Evolutionary conservation across 176 grass and related monocot genomes (phyloP).

Genomic region (Alopecurus myosuroides): DNA sequence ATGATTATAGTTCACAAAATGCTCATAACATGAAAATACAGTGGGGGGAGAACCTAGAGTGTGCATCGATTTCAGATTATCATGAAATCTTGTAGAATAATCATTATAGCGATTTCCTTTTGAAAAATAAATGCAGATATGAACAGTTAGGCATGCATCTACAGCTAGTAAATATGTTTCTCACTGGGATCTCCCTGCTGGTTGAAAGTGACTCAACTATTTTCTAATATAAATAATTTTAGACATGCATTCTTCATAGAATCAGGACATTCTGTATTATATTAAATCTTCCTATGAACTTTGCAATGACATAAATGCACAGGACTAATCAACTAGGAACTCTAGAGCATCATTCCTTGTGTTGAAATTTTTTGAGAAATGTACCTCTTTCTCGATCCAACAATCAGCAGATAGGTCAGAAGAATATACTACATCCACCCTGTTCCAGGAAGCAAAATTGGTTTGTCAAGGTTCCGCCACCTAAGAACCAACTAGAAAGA

Average conservation of each 20-base stretch:
- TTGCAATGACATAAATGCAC: background rate
- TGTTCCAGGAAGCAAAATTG: conserved; percentile 37
- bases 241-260: background rate
- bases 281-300: background rate
- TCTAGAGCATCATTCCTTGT: conserved; percentile 8
- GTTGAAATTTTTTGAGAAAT: background rate
- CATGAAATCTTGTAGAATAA: background rate
- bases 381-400: conserved; percentile 94
- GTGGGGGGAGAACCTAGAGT: background rate
- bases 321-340: background rate
- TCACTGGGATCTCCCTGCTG: background rate
- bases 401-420: conserved; percentile 63
- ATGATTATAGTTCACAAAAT: background rate
- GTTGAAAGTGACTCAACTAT: background rate
- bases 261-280: background rate
- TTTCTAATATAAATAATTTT: background rate
- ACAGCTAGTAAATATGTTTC: background rate
- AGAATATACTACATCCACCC: conserved; percentile 89
- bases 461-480: background rate
- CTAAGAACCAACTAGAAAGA: background rate
- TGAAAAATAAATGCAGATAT: background rate
- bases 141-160: background rate
- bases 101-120: background rate
- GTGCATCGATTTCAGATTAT: background rate
- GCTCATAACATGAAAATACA: background rate